phyloP scores from a whole-genome alignment of 2,329 filamentous ascomycete species.

The Arthrobotrys sinensis region DNA sequence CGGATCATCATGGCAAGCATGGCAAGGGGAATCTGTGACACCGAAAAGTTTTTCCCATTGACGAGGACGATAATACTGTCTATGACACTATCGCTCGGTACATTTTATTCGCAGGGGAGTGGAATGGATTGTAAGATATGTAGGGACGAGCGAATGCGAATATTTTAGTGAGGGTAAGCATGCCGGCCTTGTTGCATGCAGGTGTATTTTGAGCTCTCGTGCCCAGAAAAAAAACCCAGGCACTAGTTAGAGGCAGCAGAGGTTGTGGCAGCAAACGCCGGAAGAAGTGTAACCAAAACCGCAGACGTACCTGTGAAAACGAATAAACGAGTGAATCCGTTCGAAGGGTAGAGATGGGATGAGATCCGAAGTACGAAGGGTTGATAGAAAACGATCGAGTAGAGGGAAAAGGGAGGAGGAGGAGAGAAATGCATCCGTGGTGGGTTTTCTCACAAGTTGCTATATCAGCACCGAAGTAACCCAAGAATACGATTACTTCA shows the following conservation, averaged over 20 bases:
- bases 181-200: slow-evolving; percentile 49
- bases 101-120: slow-evolving; percentile 14
- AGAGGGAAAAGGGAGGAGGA: slow-evolving; percentile 32
- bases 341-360: slow-evolving; percentile 34
- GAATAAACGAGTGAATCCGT: slow-evolving; percentile 55
- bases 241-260: slow-evolving; percentile 25
- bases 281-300: slow-evolving; percentile 32
- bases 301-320: slow-evolving; percentile 45
- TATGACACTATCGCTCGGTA: slow-evolving; percentile 4
- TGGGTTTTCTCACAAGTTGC: slow-evolving; percentile 36
- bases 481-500: slow-evolving; percentile 48
- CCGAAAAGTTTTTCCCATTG: slow-evolving; percentile 11
- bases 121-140: slow-evolving; percentile 38
- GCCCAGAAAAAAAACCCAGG: slow-evolving; percentile 13
- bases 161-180: slow-evolving; percentile 22
- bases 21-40: slow-evolving; percentile 19
- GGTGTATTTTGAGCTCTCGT: slow-evolving; percentile 30
- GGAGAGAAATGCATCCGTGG: slow-evolving; percentile 41
- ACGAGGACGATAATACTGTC: background rate
- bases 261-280: slow-evolving; percentile 26
- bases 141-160: slow-evolving; percentile 46
- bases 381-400: slow-evolving; percentile 35
- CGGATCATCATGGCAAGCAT: slow-evolving; percentile 1
- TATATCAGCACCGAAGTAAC: slow-evolving; percentile 53
- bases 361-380: slow-evolving; percentile 39